Evolutionary conservation across 768 basidiomycete genomes (phyloP).

Genomic region (Termitomyces eurrhizus): DNA sequence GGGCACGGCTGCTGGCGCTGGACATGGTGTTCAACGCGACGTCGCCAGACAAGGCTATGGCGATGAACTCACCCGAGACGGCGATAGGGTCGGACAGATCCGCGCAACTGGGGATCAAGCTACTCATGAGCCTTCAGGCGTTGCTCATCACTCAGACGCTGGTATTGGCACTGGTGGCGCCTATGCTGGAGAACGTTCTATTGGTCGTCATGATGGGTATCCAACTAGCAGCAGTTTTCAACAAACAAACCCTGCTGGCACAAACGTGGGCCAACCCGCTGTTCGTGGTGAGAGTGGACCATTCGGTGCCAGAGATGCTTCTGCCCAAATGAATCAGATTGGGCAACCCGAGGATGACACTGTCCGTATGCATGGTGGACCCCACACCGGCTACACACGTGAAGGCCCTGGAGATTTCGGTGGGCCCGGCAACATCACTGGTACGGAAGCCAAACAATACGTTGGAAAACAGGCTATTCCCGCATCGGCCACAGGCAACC

Average conservation of each 20-base stretch:
- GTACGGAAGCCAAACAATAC: neutral
- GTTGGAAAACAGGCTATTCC: neutral
- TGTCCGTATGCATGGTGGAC: neutral
- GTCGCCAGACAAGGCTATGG: neutral
- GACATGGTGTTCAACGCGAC: constrained; percentile 1
- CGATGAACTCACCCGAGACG: neutral
- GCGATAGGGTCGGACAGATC: neutral
- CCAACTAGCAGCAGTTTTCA: neutral
- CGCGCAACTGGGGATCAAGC: neutral
- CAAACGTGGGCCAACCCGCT: neutral
- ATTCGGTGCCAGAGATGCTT: neutral
- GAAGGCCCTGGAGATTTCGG: neutral
- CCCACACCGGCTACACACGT: neutral
- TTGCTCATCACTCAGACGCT: neutral
- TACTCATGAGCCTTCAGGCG: neutral
- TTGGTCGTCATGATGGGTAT: neutral
- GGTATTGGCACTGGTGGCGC: neutral
- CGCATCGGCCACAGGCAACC: neutral
- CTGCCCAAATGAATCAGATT: neutral
- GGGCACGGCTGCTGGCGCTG: neutral
- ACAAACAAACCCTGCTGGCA: neutral
- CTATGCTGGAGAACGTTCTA: neutral
- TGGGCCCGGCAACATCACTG: neutral
- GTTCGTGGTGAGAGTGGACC: neutral
- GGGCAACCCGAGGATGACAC: neutral